Conservation (phyloP, 139 green algal genomes). For the Tetraselmis striata region DNA sequence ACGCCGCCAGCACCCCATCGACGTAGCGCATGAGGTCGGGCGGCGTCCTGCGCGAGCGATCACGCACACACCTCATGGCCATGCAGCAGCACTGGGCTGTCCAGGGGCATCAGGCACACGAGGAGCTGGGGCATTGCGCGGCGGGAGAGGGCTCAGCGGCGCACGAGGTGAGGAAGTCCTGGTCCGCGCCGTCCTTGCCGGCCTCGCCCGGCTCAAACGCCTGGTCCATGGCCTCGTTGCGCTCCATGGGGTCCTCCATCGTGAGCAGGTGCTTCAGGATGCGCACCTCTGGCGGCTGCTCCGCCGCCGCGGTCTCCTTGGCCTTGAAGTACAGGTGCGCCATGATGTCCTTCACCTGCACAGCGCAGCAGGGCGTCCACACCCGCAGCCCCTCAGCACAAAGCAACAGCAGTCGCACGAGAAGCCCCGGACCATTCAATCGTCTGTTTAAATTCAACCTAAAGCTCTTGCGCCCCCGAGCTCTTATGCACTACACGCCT, state of each 20-base stretch:
- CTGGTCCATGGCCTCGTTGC: conserved; percentile 36
- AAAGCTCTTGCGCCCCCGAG: no score
- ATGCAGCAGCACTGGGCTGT: neutral
- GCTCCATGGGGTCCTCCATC: conserved; percentile 43
- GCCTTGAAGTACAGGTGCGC: conserved; percentile 74
- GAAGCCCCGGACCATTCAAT: neutral
- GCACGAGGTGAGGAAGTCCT: neutral
- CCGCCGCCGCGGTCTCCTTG: conserved; percentile 54
- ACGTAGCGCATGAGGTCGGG: conserved; percentile 40
- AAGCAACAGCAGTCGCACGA: neutral
- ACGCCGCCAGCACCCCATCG: conserved; percentile 52
- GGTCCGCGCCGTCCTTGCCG: neutral
- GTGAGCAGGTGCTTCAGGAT: conserved; percentile 76
- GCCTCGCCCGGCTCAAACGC: conserved; percentile 48
- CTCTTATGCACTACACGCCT: no score
- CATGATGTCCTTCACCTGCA: conserved; percentile 72
- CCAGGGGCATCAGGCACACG: neutral
- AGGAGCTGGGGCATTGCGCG: no score
- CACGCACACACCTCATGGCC: conserved; percentile 36
- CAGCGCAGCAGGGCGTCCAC: neutral
- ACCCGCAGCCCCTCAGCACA: neutral
- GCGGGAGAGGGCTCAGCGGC: neutral
- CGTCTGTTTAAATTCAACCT: neutral
- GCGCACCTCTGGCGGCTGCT: conserved; percentile 72
- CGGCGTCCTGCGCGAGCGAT: conserved; percentile 42